Evolutionary conservation across 495 filamentous ascomycete genomes (phyloP), one percentile per base, ranked within the genome.

Genomic region (Massariosphaeria phaeospora): DNA sequence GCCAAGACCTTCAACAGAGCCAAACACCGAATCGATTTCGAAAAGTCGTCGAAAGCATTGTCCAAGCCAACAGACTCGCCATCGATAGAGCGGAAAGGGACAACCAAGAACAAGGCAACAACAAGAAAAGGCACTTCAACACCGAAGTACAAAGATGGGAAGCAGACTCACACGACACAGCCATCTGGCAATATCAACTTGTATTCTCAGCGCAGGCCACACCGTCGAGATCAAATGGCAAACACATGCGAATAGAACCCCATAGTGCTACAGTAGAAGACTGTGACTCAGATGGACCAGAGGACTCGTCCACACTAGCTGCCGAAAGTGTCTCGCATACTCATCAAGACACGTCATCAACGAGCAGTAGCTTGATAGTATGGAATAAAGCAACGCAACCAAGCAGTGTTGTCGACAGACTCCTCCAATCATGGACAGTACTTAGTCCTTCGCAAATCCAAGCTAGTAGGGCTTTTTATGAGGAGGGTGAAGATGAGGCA

Each of bases 141-240:
- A 11, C 17, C 17, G 27, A 30, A 48, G 5, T 48, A 6, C 44
- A 34, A 34, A 6, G 44, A 31, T 48, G 44, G 44, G 8, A 48
- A 34, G 23, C 44, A 33, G 44, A 34, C 44, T 48, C 44, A 4
- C 5, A 48, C 8, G 44, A 48, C 18, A 48, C 44, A 5, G 44
- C 44, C 7, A 48, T 27, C 21, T 48, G 44, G 44, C 27, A 31
- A 11, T 48, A 48, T 20, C 25, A 34, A 5, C 18, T 48, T 13
- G 44, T 48, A 4, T 48, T 48, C 17, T 12, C 27, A 6, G 10
- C 24, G 33, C 15, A 34, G 4, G 30, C 13, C 21, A 24, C 44
- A 33, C 3, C n/a, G 7, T 17, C 36, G 7, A 17, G 15, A 12
- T 17, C 6, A n/a, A 20, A 17, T 17, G 15, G 6, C 18, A 17